Percentiles rank a stretch among this genome's conserved stretches.
These are phyloP conservation scores for Candida sanyaensis DNA, from an alignment of 1,139 yeast species.

Conservation along the genomic window DNA sequence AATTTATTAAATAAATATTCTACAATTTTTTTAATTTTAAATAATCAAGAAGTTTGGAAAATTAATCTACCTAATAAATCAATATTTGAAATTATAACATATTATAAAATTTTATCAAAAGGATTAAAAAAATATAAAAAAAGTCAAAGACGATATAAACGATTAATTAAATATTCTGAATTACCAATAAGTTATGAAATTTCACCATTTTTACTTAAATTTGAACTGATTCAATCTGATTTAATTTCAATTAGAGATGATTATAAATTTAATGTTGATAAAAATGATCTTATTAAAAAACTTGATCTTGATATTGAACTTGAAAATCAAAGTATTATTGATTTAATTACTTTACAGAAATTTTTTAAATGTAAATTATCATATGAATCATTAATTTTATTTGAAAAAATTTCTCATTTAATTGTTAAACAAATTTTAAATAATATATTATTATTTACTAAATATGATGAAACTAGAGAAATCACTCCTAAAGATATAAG, in stretches of 20 bases:
- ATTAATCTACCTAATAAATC: constrained; percentile 47
- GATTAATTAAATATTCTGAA: constrained; percentile 35
- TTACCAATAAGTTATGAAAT: constrained; percentile 59
- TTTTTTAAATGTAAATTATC: constrained; percentile 2
- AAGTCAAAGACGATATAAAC: constrained; percentile 9
- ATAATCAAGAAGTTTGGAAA: constrained; percentile 33
- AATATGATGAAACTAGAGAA: not conserved
- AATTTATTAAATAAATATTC: constrained; percentile 45
- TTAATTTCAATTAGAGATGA: constrained; percentile 18
- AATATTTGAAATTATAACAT: constrained; percentile 44
- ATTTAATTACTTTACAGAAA: constrained; percentile 1
- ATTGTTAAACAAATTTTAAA: constrained; percentile 7
- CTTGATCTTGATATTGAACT: not conserved
- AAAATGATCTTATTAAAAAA: not conserved
- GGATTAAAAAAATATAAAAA: constrained; percentile 18
- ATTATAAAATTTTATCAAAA: constrained; percentile 40
- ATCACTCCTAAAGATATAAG: constrained; percentile 1
- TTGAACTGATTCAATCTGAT: constrained; percentile 49
- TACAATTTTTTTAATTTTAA: constrained; percentile 25
- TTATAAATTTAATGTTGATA: not conserved
- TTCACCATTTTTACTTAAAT: constrained; percentile 44
- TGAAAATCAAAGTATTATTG: constrained; percentile 1
- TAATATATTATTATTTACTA: not conserved
- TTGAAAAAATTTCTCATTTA: constrained; percentile 8
- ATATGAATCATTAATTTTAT: constrained; percentile 8